phyloP scores from a whole-genome alignment of 2,329 filamentous ascomycete genomes.

The Aspergillus unguis region DNA sequence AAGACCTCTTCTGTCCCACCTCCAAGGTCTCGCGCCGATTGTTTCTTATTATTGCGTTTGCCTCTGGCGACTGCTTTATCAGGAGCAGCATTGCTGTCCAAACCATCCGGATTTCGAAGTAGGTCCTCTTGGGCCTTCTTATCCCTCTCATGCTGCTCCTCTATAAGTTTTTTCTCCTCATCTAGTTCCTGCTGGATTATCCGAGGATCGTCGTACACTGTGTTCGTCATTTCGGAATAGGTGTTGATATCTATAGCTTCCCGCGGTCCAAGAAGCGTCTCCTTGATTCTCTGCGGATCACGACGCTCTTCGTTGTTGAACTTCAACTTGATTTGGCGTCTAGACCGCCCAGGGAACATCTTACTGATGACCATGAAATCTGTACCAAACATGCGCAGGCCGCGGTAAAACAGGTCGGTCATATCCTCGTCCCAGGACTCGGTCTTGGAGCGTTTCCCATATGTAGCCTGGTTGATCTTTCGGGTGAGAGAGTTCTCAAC shows the following conservation, averaged over 20 bases:
- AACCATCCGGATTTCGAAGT: conserved; percentile 41
- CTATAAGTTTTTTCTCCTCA: conserved; percentile 45
- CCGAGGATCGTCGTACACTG: conserved; percentile 41
- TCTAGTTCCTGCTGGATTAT: conserved; percentile 41
- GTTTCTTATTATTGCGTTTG: conserved; percentile 32
- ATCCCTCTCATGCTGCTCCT: conserved; percentile 46
- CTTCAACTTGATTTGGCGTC: conserved; percentile 63
- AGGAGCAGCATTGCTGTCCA: conserved; percentile 26
- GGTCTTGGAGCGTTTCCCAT: conserved; percentile 50
- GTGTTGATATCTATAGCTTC: conserved; percentile 44
- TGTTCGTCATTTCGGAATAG: conserved; percentile 47
- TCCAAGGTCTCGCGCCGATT: conserved; percentile 23
- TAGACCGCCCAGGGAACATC: conserved; percentile 57
- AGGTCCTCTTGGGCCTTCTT: conserved; percentile 44
- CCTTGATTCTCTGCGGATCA: conserved; percentile 52
- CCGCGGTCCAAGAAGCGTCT: conserved; percentile 47
- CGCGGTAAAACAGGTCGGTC: conserved; percentile 62
- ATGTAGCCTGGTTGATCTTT: conserved; percentile 46
- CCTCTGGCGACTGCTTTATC: conserved; percentile 30
- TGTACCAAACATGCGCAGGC: conserved; percentile 61
- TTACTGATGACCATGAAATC: conserved; percentile 64
- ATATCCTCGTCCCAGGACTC: conserved; percentile 56
- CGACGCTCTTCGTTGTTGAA: conserved; percentile 60
- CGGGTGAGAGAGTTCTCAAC: conserved; percentile 47
- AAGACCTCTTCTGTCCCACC: conserved; percentile 42